phyloP scores from a whole-genome alignment of 805 yeast genomes.

The Sungouiella thailandica region DNA sequence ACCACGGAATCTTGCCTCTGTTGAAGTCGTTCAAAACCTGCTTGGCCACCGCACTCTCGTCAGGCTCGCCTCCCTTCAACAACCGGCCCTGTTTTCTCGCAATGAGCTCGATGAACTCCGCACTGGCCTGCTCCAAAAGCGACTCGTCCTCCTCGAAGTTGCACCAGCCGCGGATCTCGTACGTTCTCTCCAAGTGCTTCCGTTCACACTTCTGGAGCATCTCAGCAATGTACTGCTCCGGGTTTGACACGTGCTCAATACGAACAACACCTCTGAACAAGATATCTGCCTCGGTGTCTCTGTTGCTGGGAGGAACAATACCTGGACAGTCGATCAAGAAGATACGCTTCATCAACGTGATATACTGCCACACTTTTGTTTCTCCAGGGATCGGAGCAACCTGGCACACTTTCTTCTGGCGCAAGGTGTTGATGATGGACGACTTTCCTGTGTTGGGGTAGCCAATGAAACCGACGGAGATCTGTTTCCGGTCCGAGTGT shows the following conservation, averaged over 20 bases:
- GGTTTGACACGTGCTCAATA: conserved; percentile 94
- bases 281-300: conserved; percentile 88
- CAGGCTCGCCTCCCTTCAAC: conserved; percentile 97
- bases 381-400: conserved; percentile 99
- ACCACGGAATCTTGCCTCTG: conserved; percentile 98
- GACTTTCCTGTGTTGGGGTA: conserved; percentile 99
- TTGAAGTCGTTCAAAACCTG: conserved; percentile 89
- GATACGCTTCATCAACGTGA: conserved; percentile 92
- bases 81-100: conserved; percentile 93
- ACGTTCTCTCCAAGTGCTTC: conserved; percentile 90
- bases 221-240: conserved; percentile 93
- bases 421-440: conserved; percentile 86
- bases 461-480: conserved; percentile 95
- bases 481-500: conserved; percentile 91
- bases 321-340: conserved; percentile 98
- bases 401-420: conserved; percentile 91
- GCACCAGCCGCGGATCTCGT: conserved; percentile 88
- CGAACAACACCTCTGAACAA: conserved; percentile 95
- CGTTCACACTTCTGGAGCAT: conserved; percentile 79
- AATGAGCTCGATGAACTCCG: conserved; percentile 79
- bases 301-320: conserved; percentile 91
- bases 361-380: conserved; percentile 98
- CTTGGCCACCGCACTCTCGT: conserved; percentile 88
- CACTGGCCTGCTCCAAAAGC: conserved; percentile 40
- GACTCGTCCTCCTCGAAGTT: conserved; percentile 41